Percentiles rank a stretch among this genome's conserved stretches.
These are phyloP conservation scores for Tetradesmus obliquus DNA, from an alignment of 139 green algal species.

Conservation along the genomic window DNA sequence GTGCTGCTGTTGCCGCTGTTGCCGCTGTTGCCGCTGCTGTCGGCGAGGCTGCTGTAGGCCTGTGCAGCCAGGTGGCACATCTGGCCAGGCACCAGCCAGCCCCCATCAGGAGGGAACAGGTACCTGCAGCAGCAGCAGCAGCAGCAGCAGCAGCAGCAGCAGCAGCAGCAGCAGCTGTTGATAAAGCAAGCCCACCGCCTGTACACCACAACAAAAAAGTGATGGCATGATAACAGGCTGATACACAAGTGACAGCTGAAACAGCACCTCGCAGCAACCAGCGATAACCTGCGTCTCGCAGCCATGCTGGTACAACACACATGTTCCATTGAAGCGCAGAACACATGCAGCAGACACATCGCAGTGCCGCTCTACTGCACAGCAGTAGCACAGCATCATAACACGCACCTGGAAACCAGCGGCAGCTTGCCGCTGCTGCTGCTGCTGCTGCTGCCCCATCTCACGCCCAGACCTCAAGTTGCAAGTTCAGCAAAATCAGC, in stretches of 20 bases:
- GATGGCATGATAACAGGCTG: not conserved
- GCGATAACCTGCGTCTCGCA: too few relatives aligned
- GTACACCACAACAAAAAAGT: too few relatives aligned
- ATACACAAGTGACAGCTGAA: not conserved
- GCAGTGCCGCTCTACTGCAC: too few relatives aligned
- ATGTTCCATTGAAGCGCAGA: too few relatives aligned
- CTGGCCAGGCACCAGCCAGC: constrained; percentile 40
- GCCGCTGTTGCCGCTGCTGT: not conserved
- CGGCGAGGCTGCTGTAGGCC: not conserved
- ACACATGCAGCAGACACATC: too few relatives aligned
- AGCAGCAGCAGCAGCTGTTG: not conserved
- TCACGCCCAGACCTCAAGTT: too few relatives aligned
- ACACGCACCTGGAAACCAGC: not conserved
- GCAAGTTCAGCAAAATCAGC: too few relatives aligned
- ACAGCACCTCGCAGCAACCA: not conserved
- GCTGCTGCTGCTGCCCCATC: not conserved
- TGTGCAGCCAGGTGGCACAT: constrained; percentile 21
- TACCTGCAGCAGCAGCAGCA: constrained; percentile 17
- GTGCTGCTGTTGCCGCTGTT: constrained; percentile 16
- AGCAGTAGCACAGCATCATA: not conserved
- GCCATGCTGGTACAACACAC: too few relatives aligned
- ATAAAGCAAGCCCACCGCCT: not conserved
- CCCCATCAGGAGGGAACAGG: constrained; percentile 46
- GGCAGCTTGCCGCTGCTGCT: not conserved
- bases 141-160: not conserved